phyloP scores from a whole-genome alignment of 75 land plant genomes.

The Cupressus sempervirens region DNA sequence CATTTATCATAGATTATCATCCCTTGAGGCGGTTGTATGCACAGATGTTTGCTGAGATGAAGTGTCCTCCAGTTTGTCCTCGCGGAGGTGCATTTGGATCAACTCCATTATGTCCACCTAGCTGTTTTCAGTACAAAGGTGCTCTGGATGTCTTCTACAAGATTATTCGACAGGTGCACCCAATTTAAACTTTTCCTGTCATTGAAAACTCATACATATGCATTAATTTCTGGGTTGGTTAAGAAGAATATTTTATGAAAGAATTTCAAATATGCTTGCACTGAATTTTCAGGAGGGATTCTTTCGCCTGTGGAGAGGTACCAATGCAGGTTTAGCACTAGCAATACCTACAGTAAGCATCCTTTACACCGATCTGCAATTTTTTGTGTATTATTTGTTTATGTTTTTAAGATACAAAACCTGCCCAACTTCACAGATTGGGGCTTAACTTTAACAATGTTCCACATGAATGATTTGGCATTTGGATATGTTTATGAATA shows the following conservation, averaged over 20 bases:
- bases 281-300: constrained; percentile 76
- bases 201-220: not conserved
- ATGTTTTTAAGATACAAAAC: not conserved
- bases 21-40: not conserved
- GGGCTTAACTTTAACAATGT: not conserved
- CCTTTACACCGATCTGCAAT: not conserved
- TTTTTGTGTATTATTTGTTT: not conserved
- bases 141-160: constrained; percentile 89
- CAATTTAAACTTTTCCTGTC: not conserved
- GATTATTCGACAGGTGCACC: constrained; percentile 73
- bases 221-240: not conserved
- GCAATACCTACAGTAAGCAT: constrained; percentile 86
- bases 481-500: not conserved
- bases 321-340: constrained; percentile 85
- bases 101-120: constrained; percentile 73
- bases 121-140: constrained; percentile 80
- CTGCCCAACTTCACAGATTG: not conserved
- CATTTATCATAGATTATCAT: not conserved
- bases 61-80: constrained; percentile 90
- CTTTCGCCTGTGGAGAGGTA: constrained; percentile 91
- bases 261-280: constrained; percentile 2
- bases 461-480: not conserved
- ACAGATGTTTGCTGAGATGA: constrained; percentile 72
- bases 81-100: constrained; percentile 71
- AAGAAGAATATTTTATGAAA: not conserved